These are phyloP conservation scores for Cytospora paraplurivora DNA, from an alignment of 2,329 filamentous ascomycete genomes.

Conservation along the genomic window DNA sequence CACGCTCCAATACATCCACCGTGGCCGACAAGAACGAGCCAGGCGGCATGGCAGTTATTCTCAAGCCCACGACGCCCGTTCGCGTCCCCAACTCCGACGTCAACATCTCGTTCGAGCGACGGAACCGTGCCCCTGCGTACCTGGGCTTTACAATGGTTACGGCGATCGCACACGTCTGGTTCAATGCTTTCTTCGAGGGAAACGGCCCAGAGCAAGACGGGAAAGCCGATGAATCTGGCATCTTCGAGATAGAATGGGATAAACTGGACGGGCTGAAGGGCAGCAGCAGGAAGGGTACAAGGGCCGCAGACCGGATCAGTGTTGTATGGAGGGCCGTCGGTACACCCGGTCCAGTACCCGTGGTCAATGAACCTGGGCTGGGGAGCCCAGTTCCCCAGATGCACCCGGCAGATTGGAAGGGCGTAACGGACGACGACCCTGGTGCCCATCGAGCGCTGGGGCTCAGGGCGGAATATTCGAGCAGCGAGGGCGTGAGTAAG, in stretches of 20 bases:
- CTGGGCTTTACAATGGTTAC: conserved; percentile 90
- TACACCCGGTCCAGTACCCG: conserved; percentile 33
- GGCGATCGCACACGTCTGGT: conserved; percentile 93
- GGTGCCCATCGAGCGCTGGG: conserved; percentile 66
- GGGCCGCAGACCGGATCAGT: conserved; percentile 78
- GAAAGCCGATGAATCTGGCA: conserved; percentile 65
- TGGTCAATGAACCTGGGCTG: conserved; percentile 66
- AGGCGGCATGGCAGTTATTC: conserved; percentile 74
- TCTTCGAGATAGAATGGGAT: conserved; percentile 62
- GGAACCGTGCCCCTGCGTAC: conserved; percentile 74
- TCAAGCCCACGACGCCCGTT: conserved; percentile 70
- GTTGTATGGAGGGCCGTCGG: conserved; percentile 74
- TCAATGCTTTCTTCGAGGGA: conserved; percentile 93
- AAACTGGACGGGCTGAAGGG: conserved; percentile 94
- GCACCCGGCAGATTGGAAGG: conserved; percentile 74
- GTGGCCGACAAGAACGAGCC: conserved; percentile 48
- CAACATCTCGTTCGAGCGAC: conserved; percentile 85
- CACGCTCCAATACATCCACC: conserved; percentile 15
- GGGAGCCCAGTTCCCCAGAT: conserved; percentile 72
- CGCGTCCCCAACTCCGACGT: conserved; percentile 80
- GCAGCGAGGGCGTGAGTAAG: conserved; percentile 68
- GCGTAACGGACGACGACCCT: conserved; percentile 50
- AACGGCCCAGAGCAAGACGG: conserved; percentile 69
- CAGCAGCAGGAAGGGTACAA: conserved; percentile 76
- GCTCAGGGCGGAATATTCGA: conserved; percentile 63